Evolutionary conservation across 805 yeast species (phyloP).

Genomic region (Spathaspora hagerdaliae): DNA sequence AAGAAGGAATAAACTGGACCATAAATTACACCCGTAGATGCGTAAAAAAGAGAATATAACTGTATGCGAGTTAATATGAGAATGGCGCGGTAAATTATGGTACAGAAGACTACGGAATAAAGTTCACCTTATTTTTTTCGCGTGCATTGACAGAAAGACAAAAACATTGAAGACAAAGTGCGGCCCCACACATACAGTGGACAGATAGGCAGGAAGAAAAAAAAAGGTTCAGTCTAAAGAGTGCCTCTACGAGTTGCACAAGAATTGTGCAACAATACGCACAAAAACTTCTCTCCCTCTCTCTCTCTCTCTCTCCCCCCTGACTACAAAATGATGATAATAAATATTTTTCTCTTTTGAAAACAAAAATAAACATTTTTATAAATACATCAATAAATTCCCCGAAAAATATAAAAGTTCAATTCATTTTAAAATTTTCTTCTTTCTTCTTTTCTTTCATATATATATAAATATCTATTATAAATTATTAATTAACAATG

Average conservation of each 20-base stretch:
- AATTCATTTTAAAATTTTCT: background rate
- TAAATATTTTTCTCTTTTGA: too few relatives aligned
- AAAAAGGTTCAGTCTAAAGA: background rate
- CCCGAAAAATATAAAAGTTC: background rate
- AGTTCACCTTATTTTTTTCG: background rate
- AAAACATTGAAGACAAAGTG: background rate
- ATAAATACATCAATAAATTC: background rate
- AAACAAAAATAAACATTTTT: too few relatives aligned
- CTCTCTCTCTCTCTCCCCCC: too few relatives aligned
- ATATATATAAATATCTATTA: background rate
- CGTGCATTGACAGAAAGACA: background rate
- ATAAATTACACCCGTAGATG: conserved; percentile 1
- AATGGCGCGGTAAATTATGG: background rate
- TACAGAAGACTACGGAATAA: background rate
- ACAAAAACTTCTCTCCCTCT: too few relatives aligned
- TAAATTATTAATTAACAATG: conserved; percentile 46
- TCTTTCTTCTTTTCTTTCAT: conserved; percentile 1
- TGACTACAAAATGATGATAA: too few relatives aligned
- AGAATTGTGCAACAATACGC: too few relatives aligned
- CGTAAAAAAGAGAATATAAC: background rate
- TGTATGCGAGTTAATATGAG: background rate
- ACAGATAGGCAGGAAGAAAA: background rate
- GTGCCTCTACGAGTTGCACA: too few relatives aligned
- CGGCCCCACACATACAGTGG: background rate
- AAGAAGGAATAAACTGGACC: too few relatives aligned